These are phyloP conservation scores for Xylariomycetidae sp. DNA, from an alignment of 2,329 filamentous ascomycete genomes.

Conservation along the genomic window DNA sequence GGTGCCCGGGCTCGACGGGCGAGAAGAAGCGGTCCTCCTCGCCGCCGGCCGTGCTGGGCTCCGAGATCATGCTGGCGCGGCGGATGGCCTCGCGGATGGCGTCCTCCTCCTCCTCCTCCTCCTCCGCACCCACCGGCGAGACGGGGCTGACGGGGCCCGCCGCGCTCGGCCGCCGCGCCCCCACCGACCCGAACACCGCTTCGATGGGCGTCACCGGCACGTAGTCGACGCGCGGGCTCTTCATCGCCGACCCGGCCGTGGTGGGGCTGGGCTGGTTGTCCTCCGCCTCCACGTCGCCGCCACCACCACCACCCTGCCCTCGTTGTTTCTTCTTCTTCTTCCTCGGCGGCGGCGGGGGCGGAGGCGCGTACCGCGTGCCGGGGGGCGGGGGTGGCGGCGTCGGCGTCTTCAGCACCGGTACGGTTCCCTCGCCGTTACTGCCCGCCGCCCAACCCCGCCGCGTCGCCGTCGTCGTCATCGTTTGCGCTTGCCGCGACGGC, in stretches of 20 bases:
- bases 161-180: constrained; percentile 1
- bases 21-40: constrained; percentile 12
- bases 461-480: too few species aligned
- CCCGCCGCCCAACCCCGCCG: too few species aligned
- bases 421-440: too few species aligned
- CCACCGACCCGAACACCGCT: constrained; percentile 13
- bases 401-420: constrained; percentile 5
- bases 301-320: too few species aligned
- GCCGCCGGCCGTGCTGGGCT: constrained; percentile 5
- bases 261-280: constrained; percentile 5
- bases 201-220: constrained; percentile 22
- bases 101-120: constrained; percentile 4
- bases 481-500: too few species aligned
- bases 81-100: too few species aligned
- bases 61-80: constrained; percentile 15
- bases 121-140: constrained; percentile 14
- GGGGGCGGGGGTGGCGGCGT: constrained; percentile 8
- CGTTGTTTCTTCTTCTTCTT: background rate
- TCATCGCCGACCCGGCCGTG: constrained; percentile 6
- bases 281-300: too few species aligned
- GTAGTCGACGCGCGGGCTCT: constrained; percentile 18
- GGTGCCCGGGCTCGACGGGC: constrained; percentile 11
- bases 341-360: constrained; percentile 6
- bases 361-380: constrained; percentile 6
- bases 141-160: constrained; percentile 8